Conservation (phyloP, 1,139 yeast genomes). For the Candida buenavistaensis region DNA sequence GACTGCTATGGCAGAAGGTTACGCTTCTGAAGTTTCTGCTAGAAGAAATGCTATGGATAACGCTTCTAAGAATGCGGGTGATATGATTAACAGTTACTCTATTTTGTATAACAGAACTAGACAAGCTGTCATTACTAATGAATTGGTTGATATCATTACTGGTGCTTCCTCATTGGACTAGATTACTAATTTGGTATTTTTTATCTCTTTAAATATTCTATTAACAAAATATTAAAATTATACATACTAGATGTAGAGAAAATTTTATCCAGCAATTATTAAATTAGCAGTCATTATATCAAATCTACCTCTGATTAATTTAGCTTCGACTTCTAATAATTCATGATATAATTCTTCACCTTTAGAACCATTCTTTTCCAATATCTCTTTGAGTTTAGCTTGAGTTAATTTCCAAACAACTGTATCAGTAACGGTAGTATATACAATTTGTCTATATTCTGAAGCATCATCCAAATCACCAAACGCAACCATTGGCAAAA, state of each 20-base stretch:
- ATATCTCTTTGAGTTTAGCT: slow-evolving; percentile 43
- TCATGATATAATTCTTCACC: slow-evolving; percentile 67
- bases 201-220: not conserved
- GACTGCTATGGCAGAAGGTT: slow-evolving; percentile 96
- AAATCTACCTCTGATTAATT: slow-evolving; percentile 70
- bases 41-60: slow-evolving; percentile 99
- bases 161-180: slow-evolving; percentile 99
- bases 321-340: slow-evolving; percentile 61
- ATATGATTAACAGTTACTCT: slow-evolving; percentile 94
- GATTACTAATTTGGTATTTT: not conserved
- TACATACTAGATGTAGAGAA: no score
- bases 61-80: slow-evolving; percentile 99
- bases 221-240: not conserved
- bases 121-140: slow-evolving; percentile 99
- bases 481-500: slow-evolving; percentile 87
- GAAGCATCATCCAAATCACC: slow-evolving; percentile 59
- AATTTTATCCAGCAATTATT: slow-evolving; percentile 49
- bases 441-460: slow-evolving; percentile 41
- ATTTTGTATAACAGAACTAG: slow-evolving; percentile 99
- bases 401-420: slow-evolving; percentile 72
- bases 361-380: slow-evolving; percentile 30
- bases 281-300: slow-evolving; percentile 71
- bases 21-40: slow-evolving; percentile 96
- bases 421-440: slow-evolving; percentile 54
- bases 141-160: slow-evolving; percentile 97